phyloP scores from a whole-genome alignment of 83 land plant species.

The Diphasiastrum complanatum region DNA sequence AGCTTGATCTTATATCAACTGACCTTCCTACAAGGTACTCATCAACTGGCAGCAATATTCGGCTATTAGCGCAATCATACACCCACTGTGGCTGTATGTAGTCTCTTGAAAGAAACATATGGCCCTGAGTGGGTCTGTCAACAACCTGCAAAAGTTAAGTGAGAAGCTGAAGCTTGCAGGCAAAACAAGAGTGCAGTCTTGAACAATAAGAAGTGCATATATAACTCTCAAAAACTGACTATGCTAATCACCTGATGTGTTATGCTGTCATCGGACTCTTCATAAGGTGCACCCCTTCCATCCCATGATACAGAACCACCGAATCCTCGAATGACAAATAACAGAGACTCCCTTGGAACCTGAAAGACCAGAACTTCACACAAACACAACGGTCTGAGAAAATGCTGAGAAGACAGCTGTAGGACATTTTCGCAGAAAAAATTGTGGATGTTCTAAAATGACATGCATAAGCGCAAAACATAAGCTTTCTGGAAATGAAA shows the following conservation, averaged over 20 bases:
- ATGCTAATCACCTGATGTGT: slow-evolving; percentile 78
- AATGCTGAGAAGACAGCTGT: too few relatives aligned
- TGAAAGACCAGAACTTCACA: slow-evolving; percentile 19
- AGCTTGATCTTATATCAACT: too few relatives aligned
- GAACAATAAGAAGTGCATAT: not conserved
- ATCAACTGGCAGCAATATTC: slow-evolving; percentile 66
- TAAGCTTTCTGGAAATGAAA: too few relatives aligned
- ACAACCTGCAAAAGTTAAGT: slow-evolving; percentile 55
- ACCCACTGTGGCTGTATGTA: slow-evolving; percentile 99
- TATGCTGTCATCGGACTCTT: slow-evolving; percentile 65
- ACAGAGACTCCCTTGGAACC: slow-evolving; percentile 93
- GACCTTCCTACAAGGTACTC: slow-evolving; percentile 78
- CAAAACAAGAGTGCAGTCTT: not conserved
- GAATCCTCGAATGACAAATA: slow-evolving; percentile 81
- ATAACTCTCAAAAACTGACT: not conserved
- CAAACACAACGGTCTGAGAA: slow-evolving; percentile 3
- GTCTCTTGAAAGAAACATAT: slow-evolving; percentile 70
- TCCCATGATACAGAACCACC: slow-evolving; percentile 96
- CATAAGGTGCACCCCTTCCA: slow-evolving; percentile 76
- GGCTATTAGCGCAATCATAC: slow-evolving; percentile 77
- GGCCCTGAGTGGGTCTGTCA: slow-evolving; percentile 80
- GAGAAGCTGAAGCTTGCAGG: not conserved
- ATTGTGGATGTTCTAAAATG: too few relatives aligned
- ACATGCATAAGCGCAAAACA: too few relatives aligned
- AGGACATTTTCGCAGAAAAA: too few relatives aligned